phyloP scores from a whole-genome alignment of 2,329 filamentous ascomycete genomes.

The Neonectria faginata region DNA sequence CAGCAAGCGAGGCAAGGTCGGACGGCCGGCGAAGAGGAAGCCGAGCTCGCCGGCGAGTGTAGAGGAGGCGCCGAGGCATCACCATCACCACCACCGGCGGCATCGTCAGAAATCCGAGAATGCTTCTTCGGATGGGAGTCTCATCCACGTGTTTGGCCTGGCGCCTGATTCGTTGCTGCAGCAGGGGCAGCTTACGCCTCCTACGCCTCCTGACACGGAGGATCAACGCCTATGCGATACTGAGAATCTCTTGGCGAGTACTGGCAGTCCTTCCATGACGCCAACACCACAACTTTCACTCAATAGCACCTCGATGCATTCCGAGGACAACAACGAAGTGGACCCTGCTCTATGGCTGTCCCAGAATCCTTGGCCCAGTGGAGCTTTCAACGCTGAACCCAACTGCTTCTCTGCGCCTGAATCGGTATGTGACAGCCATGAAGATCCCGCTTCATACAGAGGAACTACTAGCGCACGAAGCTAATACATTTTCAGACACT shows the following conservation, averaged over 20 bases:
- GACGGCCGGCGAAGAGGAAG: conserved; percentile 32
- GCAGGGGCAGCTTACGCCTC: conserved; percentile 13
- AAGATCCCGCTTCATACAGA: not conserved
- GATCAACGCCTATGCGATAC: not conserved
- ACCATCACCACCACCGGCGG: not conserved
- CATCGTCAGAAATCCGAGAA: conserved; percentile 8
- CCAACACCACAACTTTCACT: conserved; percentile 13
- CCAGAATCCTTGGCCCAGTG: conserved; percentile 19
- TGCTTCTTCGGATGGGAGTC: conserved; percentile 6
- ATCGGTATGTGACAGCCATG: conserved; percentile 10
- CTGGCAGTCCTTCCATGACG: conserved; percentile 10
- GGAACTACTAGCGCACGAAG: not conserved
- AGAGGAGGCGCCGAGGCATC: conserved; percentile 9
- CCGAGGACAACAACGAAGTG: conserved; percentile 18
- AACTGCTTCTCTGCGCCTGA: conserved; percentile 16
- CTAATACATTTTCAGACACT: conserved; percentile 16
- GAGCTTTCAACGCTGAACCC: conserved; percentile 7
- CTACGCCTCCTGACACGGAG: conserved; percentile 17
- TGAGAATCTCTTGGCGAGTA: conserved; percentile 13
- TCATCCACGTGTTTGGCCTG: conserved; percentile 20
- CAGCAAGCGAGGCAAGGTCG: conserved; percentile 33
- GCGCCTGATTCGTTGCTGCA: conserved; percentile 6
- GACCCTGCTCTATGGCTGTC: conserved; percentile 17
- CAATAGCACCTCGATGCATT: not conserved
- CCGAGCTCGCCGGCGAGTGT: conserved; percentile 5